Percentiles rank a stretch among this genome's conserved stretches.
phyloP scores from a whole-genome alignment of 2,329 filamentous ascomycete genomes.

The Alternaria sp. region DNA sequence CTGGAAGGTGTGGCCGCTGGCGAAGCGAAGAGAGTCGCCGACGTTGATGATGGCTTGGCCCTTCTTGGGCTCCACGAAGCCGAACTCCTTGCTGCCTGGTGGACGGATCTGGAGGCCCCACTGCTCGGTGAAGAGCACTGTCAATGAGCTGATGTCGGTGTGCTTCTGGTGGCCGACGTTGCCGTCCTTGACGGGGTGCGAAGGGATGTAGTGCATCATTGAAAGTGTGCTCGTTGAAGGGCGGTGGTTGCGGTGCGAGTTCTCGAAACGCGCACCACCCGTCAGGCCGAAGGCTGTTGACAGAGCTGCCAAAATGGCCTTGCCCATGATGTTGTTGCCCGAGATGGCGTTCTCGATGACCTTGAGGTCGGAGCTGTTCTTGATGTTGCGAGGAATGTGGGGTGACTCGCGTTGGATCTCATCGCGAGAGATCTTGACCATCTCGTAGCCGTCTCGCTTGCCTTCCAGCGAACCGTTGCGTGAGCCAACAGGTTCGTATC shows the following conservation, averaged over 20 bases:
- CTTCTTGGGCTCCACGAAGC: conserved; percentile 57
- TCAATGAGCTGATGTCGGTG: conserved; percentile 42
- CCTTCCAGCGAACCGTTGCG: conserved; percentile 39
- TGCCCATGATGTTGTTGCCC: conserved; percentile 39
- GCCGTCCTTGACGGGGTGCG: conserved; percentile 24
- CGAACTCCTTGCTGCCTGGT: conserved; percentile 52
- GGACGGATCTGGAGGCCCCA: conserved; percentile 65
- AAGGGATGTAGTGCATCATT: conserved; percentile 45
- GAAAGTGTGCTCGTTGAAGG: conserved; percentile 41
- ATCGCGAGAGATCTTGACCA: conserved; percentile 43
- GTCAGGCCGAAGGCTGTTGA: conserved; percentile 35
- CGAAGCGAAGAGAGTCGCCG: conserved; percentile 65
- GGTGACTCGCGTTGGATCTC: conserved; percentile 39
- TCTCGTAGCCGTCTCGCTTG: conserved; percentile 43
- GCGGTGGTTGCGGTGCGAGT: conserved; percentile 40
- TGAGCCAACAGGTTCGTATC: conserved; percentile 34
- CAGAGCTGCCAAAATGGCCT: conserved; percentile 58
- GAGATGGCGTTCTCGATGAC: conserved; percentile 38
- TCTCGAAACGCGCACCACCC: conserved; percentile 37
- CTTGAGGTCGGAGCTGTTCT: conserved; percentile 36
- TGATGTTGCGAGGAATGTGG: conserved; percentile 33
- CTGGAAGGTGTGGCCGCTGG: conserved; percentile 60
- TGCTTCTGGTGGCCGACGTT: conserved; percentile 43
- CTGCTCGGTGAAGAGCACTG: conserved; percentile 58
- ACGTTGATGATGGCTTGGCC: conserved; percentile 65